Percentiles rank a stretch among this genome's conserved stretches.
Conservation (phyloP, 306 rosid species). For the Herpetospermum pedunculosum region DNA sequence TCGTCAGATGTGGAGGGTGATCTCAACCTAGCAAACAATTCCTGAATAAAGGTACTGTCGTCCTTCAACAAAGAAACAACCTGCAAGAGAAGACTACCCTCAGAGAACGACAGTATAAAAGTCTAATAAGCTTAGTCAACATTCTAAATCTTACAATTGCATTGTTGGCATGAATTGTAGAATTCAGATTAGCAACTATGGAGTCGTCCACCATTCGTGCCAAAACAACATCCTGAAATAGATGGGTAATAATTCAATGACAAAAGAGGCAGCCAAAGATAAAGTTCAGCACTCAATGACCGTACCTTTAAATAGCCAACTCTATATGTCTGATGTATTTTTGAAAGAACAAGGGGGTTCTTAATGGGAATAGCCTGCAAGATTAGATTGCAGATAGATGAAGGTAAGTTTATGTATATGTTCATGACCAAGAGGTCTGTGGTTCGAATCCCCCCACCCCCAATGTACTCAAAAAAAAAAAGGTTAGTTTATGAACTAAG, state of each 20-base stretch:
- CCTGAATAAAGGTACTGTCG: constrained; percentile 79
- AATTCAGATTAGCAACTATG: constrained; percentile 59
- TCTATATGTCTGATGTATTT: constrained; percentile 93
- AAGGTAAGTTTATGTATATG: neutral
- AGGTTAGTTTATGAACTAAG: neutral
- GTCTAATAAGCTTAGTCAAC: neutral
- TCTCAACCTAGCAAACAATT: constrained; percentile 76
- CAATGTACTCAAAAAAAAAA: too few relatives aligned
- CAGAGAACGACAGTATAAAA: neutral
- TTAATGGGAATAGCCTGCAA: constrained; percentile 84
- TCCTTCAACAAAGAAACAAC: constrained; percentile 80
- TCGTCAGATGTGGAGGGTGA: constrained; percentile 52
- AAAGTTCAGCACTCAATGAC: constrained; percentile 1
- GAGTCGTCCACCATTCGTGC: constrained; percentile 74
- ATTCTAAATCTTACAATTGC: constrained; percentile 49
- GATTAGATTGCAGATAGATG: neutral
- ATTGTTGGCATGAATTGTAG: constrained; percentile 78
- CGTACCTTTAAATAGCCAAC: constrained; percentile 86
- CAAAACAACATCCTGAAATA: constrained; percentile 80
- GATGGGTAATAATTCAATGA: constrained; percentile 17
- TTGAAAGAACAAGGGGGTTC: constrained; percentile 56
- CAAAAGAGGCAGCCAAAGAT: constrained; percentile 2
- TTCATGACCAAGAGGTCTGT: too few relatives aligned
- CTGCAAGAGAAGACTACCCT: constrained; percentile 27
- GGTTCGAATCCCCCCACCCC: too few relatives aligned